phyloP scores from a whole-genome alignment of 1,284 basidiomycete species.

The Moesziomyces sp. region DNA sequence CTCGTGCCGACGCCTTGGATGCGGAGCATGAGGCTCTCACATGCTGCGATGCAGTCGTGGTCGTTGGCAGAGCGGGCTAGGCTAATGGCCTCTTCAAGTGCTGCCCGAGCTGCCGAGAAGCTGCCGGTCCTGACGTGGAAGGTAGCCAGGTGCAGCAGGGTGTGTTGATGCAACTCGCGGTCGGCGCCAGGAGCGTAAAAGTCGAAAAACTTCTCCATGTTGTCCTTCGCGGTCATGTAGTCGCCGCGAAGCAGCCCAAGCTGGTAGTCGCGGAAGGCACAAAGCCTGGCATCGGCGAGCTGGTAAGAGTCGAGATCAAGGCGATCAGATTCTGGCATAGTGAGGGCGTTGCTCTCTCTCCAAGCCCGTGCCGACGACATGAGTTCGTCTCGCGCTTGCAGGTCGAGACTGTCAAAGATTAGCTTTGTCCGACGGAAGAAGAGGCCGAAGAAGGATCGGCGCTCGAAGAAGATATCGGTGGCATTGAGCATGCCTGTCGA shows the following conservation, averaged over 20 bases:
- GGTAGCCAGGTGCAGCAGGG: slow-evolving; percentile 36
- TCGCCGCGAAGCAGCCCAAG: slow-evolving; percentile 40
- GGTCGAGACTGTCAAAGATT: slow-evolving; percentile 45
- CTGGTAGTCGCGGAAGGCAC: slow-evolving; percentile 38
- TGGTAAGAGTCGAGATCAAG: background rate
- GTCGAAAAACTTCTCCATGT: slow-evolving; percentile 50
- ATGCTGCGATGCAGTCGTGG: slow-evolving; percentile 41
- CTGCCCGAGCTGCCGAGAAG: slow-evolving; percentile 36
- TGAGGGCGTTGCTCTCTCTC: slow-evolving; percentile 10
- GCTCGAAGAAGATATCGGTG: slow-evolving; percentile 40
- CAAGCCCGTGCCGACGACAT: slow-evolving; percentile 25
- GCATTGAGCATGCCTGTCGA: slow-evolving; percentile 34
- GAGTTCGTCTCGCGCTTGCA: slow-evolving; percentile 35
- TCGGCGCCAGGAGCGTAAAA: slow-evolving; percentile 49
- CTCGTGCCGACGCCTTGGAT: slow-evolving; percentile 35
- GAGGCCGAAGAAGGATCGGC: slow-evolving; percentile 49
- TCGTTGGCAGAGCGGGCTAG: slow-evolving; percentile 44
- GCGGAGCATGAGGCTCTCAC: slow-evolving; percentile 39
- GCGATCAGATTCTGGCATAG: background rate
- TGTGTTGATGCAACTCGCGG: slow-evolving; percentile 51
- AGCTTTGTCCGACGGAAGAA: slow-evolving; percentile 43
- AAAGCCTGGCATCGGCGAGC: slow-evolving; percentile 22
- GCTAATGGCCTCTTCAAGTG: slow-evolving; percentile 45
- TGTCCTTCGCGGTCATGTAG: slow-evolving; percentile 40
- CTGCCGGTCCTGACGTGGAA: slow-evolving; percentile 40